A percentile compares a stretch with the other conserved stretches of the same genome.
phyloP scores from a whole-genome alignment of 2,329 filamentous ascomycete species.

The Dactylellina sp. region DNA sequence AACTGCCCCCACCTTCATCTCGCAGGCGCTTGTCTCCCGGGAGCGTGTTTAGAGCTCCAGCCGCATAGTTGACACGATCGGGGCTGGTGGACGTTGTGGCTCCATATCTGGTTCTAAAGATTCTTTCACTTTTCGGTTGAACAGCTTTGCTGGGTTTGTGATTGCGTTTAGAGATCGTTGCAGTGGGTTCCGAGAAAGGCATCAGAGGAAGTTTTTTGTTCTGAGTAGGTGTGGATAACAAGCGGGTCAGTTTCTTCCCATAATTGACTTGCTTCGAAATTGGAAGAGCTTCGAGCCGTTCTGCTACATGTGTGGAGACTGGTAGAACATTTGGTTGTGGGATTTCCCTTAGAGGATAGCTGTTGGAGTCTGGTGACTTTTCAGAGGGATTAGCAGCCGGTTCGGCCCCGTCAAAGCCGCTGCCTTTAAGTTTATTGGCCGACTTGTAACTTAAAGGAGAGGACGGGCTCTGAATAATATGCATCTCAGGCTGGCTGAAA shows the following conservation, averaged over 20 bases:
- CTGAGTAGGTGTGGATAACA: conserved; percentile 26
- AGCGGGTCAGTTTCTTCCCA: neutral
- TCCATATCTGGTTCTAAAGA: neutral
- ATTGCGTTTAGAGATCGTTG: neutral
- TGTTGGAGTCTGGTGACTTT: neutral
- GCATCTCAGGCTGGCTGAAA: no score
- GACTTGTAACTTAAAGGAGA: no score
- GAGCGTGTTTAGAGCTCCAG: neutral
- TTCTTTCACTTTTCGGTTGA: neutral
- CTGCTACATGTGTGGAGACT: neutral
- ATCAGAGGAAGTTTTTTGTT: conserved; percentile 16
- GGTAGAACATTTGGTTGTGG: conserved; percentile 14
- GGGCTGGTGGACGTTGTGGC: neutral
- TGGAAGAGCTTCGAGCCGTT: neutral
- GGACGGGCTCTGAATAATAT: no score
- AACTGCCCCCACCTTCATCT: conserved; percentile 4
- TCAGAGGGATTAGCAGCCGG: neutral
- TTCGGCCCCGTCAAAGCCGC: no score
- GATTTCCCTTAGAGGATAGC: conserved; percentile 39
- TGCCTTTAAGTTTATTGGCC: no score
- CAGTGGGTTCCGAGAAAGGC: neutral
- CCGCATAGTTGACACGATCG: neutral
- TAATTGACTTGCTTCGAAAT: neutral
- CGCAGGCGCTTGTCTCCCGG: conserved; percentile 13
- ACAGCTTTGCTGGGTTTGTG: neutral